Percentiles rank a stretch among this genome's conserved stretches.
These are phyloP conservation scores for Globisporangium carolinianum DNA, from an alignment of 352 stramenopile genomes.

Conservation along the genomic window DNA sequence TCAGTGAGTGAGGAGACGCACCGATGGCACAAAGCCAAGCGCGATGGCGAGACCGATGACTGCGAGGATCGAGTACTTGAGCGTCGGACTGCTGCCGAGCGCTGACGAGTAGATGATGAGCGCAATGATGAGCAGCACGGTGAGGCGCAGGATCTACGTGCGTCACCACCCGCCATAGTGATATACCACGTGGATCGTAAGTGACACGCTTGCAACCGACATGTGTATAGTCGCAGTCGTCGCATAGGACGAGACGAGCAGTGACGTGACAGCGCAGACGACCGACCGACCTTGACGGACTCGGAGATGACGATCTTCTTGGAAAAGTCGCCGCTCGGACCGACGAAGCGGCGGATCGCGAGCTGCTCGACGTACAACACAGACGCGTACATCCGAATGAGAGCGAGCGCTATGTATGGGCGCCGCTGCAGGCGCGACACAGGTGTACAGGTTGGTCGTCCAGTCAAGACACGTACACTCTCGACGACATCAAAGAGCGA, in stretches of 20 bases:
- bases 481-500: conserved; percentile 87
- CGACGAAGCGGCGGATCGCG: conserved; percentile 70
- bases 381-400: conserved; percentile 5
- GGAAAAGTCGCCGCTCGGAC: conserved; percentile 71
- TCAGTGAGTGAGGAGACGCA: conserved; percentile 8
- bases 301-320: conserved; percentile 88
- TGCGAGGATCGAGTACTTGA: conserved; percentile 81
- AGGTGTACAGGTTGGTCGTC: background rate
- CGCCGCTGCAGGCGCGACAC: background rate
- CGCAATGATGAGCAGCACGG: conserved; percentile 67
- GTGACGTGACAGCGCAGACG: no score
- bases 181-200: no score
- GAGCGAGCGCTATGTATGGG: background rate
- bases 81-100: conserved; percentile 52
- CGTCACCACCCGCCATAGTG: no score
- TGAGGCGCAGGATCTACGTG: conserved; percentile 63
- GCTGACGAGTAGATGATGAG: conserved; percentile 84
- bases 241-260: no score
- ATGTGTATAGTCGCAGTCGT: no score
- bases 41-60: conserved; percentile 81
- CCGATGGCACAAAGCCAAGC: conserved; percentile 78
- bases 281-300: conserved; percentile 61
- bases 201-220: no score
- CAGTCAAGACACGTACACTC: conserved; percentile 34
- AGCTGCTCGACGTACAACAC: conserved; percentile 24